Base-by-base conservation (phyloP, 371 early-diverging fungal genomes). In the Mucor piriformis region DNA sequence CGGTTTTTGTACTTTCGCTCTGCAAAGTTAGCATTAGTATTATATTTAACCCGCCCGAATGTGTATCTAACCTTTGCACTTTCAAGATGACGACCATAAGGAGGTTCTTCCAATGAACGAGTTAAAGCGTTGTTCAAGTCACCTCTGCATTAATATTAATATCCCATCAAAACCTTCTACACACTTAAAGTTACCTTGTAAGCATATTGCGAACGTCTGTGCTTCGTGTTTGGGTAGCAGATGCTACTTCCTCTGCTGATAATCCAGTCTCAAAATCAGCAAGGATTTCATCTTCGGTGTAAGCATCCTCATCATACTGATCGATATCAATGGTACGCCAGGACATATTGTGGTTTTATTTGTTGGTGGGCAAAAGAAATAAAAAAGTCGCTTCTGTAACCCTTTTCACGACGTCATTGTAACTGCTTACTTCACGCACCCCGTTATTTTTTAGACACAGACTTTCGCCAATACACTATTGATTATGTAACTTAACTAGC, bases 261-360 rank as follows among this genome's bases (percentile, higher is more conserved):
- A 77, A 54, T 5, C 71, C 72, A 13, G 70, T 62, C 40, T 76
- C 76, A 32, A 69, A 72, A 24, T 67, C 72, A 27, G 76, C 68
- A 40, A 74, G 58, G 42, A 85, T 70, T 59, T 85, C 86, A 43
- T 87, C 87, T 66, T 87, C 88, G 12, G 83, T 73, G 54, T 85
- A 85, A 48, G 83, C 83, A 63, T 92, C 91, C 67, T 93, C 93
- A 67, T 92, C 93, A 60, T 86, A 78, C 32, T 87, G 81, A 72
- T 95, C 94, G 63, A 95, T 86, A 69, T 91, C 90, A 50, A 91
- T 83, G 61, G 84, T 90, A 63, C 95, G 90, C 83, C 88, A 90
- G 52, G 79, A 66, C 79, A 79, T 75, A 12, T 24, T 46, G 24
- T 46, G 6, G 21, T 11, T 24, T 23, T 44, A 23, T 15, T 24